A percentile compares a stretch with the other conserved stretches of the same genome.
phyloP scores from a whole-genome alignment of 2,329 filamentous ascomycete species.

The Aspergillus amoenus region DNA sequence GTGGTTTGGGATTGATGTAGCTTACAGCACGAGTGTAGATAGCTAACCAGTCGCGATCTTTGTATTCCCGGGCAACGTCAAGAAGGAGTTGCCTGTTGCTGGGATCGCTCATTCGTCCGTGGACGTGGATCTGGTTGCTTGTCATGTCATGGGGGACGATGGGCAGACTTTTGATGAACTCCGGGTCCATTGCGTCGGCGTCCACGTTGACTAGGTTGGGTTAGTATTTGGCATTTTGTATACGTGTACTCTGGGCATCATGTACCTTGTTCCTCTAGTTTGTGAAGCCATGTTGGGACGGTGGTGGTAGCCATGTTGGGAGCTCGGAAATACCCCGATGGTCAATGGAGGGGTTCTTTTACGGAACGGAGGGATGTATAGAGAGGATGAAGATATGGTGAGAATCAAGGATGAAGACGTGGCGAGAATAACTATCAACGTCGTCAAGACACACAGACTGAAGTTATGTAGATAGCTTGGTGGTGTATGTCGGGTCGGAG shows the following conservation, averaged over 20 bases:
- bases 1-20: no score
- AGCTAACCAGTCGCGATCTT: background rate
- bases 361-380: background rate
- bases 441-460: no score
- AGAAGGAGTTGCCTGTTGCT: background rate
- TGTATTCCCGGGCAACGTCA: background rate
- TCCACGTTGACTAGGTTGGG: background rate
- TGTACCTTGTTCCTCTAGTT: background rate
- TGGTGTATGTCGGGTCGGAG: no score
- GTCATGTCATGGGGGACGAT: constrained; percentile 2
- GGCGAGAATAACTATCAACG: no score
- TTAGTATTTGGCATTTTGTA: background rate
- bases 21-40: background rate
- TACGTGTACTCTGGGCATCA: background rate
- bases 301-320: background rate
- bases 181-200: constrained; percentile 2
- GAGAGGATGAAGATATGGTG: no score
- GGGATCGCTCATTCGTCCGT: background rate
- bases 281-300: background rate
- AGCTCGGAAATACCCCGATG: background rate
- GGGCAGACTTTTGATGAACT: constrained; percentile 1
- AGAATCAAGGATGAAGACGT: no score
- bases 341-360: background rate
- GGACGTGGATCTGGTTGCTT: constrained; percentile 5
- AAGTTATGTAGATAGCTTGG: no score